Evolutionary conservation across 116 monocot genomes (phyloP), one percentile per base, ranked within the genome.

Genomic region (Zostera marina): DNA sequence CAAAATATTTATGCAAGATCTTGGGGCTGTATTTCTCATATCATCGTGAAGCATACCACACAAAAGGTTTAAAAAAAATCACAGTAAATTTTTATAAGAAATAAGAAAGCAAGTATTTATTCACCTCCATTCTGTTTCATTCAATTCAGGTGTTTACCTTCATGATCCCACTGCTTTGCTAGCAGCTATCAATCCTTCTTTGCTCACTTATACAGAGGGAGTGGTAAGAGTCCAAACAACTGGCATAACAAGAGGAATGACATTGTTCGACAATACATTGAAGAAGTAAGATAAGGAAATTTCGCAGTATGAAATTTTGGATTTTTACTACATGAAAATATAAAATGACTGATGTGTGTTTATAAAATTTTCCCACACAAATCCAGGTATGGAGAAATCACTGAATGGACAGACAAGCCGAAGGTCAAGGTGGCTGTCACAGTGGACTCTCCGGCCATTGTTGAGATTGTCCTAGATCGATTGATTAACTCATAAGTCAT

Each of bases 401-500:
- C 82, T 22, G 89, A 77, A 53, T 96, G 96, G 89, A 74, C 77
- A 2, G 44, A 74, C 45, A 89, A 85, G 65, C 89, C 96, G 5
- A 96, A 64, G 11, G 69, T 96, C 42, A 89, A 89, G 64, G 89
- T 96, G 60, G 96, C 89, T 46, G 85, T 85, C 20, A 96, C 96
- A 6, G 89, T 89, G 14, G 96, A 88, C 75, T 82, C 89, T 57
- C 72, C 79, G 8, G 72, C 80, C 3, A 52, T 85, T 11, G 54
- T 78, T 20, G 52, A 85, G 47, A 38, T 96, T 40, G 68, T 96
- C 39, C 79, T 85, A 77, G 80, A 96, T 19, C 85, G 96, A 59
- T 74, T 96, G n/a, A 78, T 84, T 52, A 68, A 77, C 54, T 81
- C 68, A 5, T 88, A 75, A 71, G 22, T n/a, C n/a, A n/a, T n/a